Evolutionary conservation across 2,329 filamentous ascomycete genomes (phyloP).

Genomic region (Trichoderma arundinaceum): DNA sequence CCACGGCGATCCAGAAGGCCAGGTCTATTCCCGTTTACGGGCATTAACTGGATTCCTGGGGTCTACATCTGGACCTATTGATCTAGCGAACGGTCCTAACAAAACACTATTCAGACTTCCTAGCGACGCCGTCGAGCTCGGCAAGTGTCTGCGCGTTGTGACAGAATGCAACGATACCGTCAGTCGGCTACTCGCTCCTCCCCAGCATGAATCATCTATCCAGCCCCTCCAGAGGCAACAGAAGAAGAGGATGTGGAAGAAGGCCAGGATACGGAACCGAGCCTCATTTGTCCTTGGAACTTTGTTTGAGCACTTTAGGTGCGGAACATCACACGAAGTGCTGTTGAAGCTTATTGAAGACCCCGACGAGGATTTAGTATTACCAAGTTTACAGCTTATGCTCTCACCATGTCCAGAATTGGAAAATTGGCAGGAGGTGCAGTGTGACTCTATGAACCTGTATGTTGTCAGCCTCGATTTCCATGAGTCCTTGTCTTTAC

Average conservation of each 20-base stretch:
- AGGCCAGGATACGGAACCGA: slow-evolving; percentile 19
- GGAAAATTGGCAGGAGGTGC: background rate
- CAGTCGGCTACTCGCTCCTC: background rate
- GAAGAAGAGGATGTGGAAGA: slow-evolving; percentile 26
- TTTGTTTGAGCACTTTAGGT: slow-evolving; percentile 20
- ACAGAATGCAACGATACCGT: slow-evolving; percentile 2
- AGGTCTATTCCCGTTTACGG: background rate
- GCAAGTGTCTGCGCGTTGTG: background rate
- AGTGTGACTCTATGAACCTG: background rate
- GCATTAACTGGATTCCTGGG: background rate
- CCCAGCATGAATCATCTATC: background rate
- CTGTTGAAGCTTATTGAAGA: background rate
- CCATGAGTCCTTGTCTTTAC: background rate
- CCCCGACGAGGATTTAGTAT: background rate
- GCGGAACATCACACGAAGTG: background rate
- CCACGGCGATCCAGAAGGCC: background rate
- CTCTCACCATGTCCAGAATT: slow-evolving; percentile 3
- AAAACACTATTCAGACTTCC: background rate
- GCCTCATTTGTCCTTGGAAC: background rate
- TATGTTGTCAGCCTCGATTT: background rate
- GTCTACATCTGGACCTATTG: background rate
- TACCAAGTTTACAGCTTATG: slow-evolving; percentile 1
- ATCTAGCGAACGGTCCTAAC: slow-evolving; percentile 1
- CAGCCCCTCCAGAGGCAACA: background rate
- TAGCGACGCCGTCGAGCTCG: background rate